These are phyloP conservation scores for Candida chilensis DNA, from an alignment of 805 yeast genomes.

Conservation along the genomic window DNA sequence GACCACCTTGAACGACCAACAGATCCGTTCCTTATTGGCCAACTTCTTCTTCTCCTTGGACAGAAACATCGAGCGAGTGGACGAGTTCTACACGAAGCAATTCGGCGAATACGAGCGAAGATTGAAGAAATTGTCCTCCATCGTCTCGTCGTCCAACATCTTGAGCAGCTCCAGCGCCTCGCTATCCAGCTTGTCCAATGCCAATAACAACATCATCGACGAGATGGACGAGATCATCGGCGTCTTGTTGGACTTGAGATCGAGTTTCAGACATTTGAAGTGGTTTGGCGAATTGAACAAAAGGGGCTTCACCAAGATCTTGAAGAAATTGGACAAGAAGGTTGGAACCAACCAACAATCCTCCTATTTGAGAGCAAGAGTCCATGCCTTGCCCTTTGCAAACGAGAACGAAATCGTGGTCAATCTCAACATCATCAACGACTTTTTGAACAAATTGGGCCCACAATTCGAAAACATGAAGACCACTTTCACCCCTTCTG, in stretches of 20 bases:
- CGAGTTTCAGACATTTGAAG: constrained; percentile 71
- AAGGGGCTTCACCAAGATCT: constrained; percentile 80
- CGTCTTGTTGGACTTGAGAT: constrained; percentile 67
- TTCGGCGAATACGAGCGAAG: constrained; percentile 69
- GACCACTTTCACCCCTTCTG: neutral
- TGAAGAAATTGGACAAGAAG: constrained; percentile 87
- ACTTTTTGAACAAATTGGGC: constrained; percentile 41
- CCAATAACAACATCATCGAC: too few species aligned
- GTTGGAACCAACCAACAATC: constrained; percentile 49
- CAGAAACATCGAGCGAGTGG: constrained; percentile 73
- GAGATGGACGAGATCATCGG: constrained; percentile 58
- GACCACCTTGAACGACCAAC: constrained; percentile 24
- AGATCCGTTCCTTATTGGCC: constrained; percentile 39
- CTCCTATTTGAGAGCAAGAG: constrained; percentile 54
- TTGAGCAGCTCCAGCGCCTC: too few species aligned
- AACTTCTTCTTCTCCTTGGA: constrained; percentile 73
- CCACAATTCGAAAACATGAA: constrained; percentile 18
- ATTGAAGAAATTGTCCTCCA: constrained; percentile 36
- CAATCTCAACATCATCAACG: constrained; percentile 43
- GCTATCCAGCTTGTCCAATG: too few species aligned
- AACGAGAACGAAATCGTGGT: constrained; percentile 53
- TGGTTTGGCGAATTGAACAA: constrained; percentile 94
- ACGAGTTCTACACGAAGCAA: constrained; percentile 67
- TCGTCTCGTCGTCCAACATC: too few species aligned
- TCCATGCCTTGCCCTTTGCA: constrained; percentile 70